Conservation (phyloP, 2,329 filamentous ascomycete genomes). For the Bertia moriformis region DNA sequence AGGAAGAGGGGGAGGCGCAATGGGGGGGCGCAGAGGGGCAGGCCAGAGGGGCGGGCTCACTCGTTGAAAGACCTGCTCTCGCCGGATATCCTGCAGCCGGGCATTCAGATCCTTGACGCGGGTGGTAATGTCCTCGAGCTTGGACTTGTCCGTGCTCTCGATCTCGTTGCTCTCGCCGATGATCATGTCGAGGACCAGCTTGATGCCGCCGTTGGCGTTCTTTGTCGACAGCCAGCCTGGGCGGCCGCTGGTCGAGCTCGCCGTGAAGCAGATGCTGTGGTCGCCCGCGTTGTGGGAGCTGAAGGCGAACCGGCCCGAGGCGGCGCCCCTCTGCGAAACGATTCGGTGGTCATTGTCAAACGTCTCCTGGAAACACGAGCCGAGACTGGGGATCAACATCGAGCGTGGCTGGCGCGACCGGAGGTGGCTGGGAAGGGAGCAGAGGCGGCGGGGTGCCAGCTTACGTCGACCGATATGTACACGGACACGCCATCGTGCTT, state of each 20-base stretch:
- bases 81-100: constrained; percentile 71
- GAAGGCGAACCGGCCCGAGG: constrained; percentile 82
- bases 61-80: constrained; percentile 93
- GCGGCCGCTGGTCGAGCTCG: constrained; percentile 56
- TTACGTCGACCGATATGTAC: constrained; percentile 76
- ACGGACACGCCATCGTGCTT: constrained; percentile 66
- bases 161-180: constrained; percentile 92
- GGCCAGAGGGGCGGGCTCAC: constrained; percentile 33
- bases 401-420: too few species aligned
- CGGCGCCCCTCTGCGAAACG: constrained; percentile 66
- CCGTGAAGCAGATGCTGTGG: constrained; percentile 88
- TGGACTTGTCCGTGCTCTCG: constrained; percentile 82
- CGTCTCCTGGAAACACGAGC: constrained; percentile 43
- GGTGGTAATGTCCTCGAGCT: constrained; percentile 77
- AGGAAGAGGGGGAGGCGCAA: constrained; percentile 1
- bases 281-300: constrained; percentile 86
- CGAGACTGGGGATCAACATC: not conserved
- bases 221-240: constrained; percentile 58
- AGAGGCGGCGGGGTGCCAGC: constrained; percentile 10
- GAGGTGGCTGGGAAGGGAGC: not conserved
- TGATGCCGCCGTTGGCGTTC: constrained; percentile 60
- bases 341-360: constrained; percentile 98
- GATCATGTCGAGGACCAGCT: constrained; percentile 73
- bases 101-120: constrained; percentile 82
- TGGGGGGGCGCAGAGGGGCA: constrained; percentile 9